Evolutionary conservation across 495 filamentous ascomycete genomes (phyloP).

Genomic region (Aspergillus diversus): DNA sequence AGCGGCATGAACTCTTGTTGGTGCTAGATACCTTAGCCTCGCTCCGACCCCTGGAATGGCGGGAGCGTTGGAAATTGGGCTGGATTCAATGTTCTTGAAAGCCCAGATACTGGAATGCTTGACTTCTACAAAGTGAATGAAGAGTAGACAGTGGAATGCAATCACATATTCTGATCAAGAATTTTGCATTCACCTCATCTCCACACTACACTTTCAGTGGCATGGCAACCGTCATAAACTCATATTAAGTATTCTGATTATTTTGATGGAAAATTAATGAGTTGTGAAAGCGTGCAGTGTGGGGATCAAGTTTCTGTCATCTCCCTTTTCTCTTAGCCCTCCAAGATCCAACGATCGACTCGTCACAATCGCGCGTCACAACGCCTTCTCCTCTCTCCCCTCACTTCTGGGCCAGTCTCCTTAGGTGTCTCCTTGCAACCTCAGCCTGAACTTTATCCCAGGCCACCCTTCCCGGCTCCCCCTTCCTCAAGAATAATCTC

Average conservation of each 20-base stretch:
- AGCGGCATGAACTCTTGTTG: constrained; percentile 15
- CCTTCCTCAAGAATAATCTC: constrained; percentile 11
- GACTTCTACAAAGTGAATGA: constrained; percentile 3
- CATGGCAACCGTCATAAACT: constrained; percentile 16
- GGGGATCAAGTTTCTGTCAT: constrained; percentile 21
- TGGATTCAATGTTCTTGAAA: constrained; percentile 3
- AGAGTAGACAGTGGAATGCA: background rate
- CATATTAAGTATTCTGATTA: constrained; percentile 1
- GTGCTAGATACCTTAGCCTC: constrained; percentile 10
- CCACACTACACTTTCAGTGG: constrained; percentile 6
- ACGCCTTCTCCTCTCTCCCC: constrained; percentile 25
- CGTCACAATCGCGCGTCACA: constrained; percentile 35
- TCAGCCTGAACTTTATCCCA: constrained; percentile 10
- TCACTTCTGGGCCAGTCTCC: constrained; percentile 3
- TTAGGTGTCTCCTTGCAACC: constrained; percentile 9
- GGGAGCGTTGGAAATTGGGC: constrained; percentile 9
- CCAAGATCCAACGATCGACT: constrained; percentile 28
- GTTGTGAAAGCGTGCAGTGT: constrained; percentile 23
- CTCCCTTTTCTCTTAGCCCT: constrained; percentile 27
- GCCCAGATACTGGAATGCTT: constrained; percentile 1
- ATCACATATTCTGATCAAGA: background rate
- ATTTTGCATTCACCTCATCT: background rate
- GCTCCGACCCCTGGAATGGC: constrained; percentile 13
- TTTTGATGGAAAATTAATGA: constrained; percentile 1
- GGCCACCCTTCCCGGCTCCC: background rate